Base-by-base conservation (phyloP, 2,329 filamentous ascomycete genomes). In the Acrocalymma vagum region DNA sequence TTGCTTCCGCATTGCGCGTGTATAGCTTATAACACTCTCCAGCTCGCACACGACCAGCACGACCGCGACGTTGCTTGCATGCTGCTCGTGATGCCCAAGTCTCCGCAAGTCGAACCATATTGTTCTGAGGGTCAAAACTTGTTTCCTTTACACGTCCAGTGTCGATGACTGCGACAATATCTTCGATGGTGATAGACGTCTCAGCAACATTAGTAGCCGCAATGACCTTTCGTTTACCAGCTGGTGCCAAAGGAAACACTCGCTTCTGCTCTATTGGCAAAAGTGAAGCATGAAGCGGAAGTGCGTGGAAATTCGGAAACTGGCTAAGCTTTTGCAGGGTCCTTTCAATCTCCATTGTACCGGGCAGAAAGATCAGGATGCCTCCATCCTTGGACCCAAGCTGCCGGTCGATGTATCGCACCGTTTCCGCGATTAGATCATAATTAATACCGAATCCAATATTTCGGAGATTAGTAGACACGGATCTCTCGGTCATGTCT, bases 161-260 rank as follows among this genome's bases (percentile, higher is more conserved):
- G 67, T 99, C 94, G 50, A 99, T 93, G 29, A 99, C 94, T 2
- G 90, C 93, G 3, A 97, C 88, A 37, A 99, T 89, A 63, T 99
- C 94, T 63, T 96, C 92, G 45, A 99, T 99, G 0, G 94, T 99
- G 66, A 99, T 97, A 2, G 94, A 97, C 0, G 94, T 99, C 69
- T 99, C 94, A 2, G 94, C 94, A 3, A 99, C 93, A 60, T 99
- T 99, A 29, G 94, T 99, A 1, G 94, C 90, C 6, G 93, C 89
- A 22, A 99, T 88, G 9, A 99, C 83, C 71, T 99, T 99, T 23
- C 94, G 82, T 71, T 90, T 92, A 0, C 91, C 91, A 3, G 74
- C 68, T 0, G 93, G 92, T 4, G 94, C 75, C 10, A 79, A 78
- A 18, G 83, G 79, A 65, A 99, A 99, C 1, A 99, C 94, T 16